Conservation (phyloP, 805 yeast species). For the Pichia membranifaciens region DNA sequence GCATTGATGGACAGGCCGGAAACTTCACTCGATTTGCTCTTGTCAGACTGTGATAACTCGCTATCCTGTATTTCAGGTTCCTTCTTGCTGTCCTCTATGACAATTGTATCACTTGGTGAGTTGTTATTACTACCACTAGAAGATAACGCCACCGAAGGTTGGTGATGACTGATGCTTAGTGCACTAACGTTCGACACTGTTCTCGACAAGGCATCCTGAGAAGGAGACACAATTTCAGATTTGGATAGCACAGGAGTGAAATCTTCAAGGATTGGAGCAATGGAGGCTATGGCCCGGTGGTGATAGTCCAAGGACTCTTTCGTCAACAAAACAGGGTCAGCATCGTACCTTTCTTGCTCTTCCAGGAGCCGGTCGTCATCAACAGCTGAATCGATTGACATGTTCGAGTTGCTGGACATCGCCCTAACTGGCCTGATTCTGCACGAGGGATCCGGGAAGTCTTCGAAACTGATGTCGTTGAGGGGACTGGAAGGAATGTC, state of each 20-base stretch:
- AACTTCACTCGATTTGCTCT: neutral
- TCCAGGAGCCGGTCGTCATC: conserved; percentile 5
- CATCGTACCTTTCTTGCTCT: conserved; percentile 22
- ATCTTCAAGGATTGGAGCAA: conserved; percentile 68
- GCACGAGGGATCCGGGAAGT: neutral
- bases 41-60: neutral
- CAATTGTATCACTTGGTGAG: neutral
- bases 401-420: conserved; percentile 19
- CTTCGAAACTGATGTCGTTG: neutral
- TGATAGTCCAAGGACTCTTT: conserved; percentile 30
- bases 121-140: neutral
- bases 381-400: conserved; percentile 15
- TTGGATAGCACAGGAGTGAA: conserved; percentile 66
- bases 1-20: neutral
- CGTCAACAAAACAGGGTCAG: conserved; percentile 26
- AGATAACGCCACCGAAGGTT: neutral
- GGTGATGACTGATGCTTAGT: conserved; percentile 22
- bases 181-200: conserved; percentile 30
- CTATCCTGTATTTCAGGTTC: neutral
- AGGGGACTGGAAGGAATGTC: neutral
- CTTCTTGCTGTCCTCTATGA: neutral
- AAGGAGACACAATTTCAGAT: conserved; percentile 32
- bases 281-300: conserved; percentile 65
- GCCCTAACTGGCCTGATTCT: conserved; percentile 12
- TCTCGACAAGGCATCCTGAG: conserved; percentile 28